phyloP scores from a whole-genome alignment of 176 grass and related monocot genomes.

The Lolium multiflorum region DNA sequence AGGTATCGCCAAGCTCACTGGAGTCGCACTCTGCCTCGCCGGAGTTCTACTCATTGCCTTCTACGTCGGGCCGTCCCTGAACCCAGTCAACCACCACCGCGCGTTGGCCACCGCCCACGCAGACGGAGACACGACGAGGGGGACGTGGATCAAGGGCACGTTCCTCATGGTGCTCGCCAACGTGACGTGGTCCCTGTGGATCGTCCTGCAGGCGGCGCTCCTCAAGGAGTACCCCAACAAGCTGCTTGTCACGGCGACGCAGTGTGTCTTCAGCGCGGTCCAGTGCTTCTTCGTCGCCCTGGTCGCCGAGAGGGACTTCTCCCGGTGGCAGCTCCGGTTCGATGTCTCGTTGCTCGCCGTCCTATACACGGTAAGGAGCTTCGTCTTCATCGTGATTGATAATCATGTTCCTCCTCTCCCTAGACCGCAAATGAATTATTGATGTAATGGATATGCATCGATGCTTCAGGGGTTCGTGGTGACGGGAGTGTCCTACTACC shows the following conservation, averaged over 20 bases:
- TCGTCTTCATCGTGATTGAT: background rate
- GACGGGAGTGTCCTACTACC: conserved; percentile 56
- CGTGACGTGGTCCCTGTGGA: conserved; percentile 61
- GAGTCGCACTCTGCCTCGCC: conserved; percentile 54
- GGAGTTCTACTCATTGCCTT: conserved; percentile 62
- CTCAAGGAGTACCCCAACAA: conserved; percentile 66
- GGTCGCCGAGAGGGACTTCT: conserved; percentile 53
- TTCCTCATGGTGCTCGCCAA: conserved; percentile 69
- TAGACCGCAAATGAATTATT: background rate
- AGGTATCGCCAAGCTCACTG: conserved; percentile 58
- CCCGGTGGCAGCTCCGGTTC: conserved; percentile 59
- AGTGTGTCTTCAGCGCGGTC: conserved; percentile 55
- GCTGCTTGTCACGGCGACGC: conserved; percentile 54
- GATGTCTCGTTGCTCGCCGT: conserved; percentile 61
- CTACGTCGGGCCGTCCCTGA: conserved; percentile 55
- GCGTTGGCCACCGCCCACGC: background rate
- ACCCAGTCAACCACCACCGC: conserved; percentile 56
- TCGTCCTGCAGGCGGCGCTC: conserved; percentile 70
- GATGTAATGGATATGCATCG: background rate
- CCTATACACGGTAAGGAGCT: conserved; percentile 4
- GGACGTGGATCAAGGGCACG: conserved; percentile 61
- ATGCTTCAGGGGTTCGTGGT: conserved; percentile 46
- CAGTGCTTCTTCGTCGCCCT: conserved; percentile 50
- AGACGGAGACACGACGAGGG: background rate
- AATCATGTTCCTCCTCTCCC: background rate